Base-by-base conservation (phyloP, 1,139 yeast species). In the Kodamaea sp. region DNA sequence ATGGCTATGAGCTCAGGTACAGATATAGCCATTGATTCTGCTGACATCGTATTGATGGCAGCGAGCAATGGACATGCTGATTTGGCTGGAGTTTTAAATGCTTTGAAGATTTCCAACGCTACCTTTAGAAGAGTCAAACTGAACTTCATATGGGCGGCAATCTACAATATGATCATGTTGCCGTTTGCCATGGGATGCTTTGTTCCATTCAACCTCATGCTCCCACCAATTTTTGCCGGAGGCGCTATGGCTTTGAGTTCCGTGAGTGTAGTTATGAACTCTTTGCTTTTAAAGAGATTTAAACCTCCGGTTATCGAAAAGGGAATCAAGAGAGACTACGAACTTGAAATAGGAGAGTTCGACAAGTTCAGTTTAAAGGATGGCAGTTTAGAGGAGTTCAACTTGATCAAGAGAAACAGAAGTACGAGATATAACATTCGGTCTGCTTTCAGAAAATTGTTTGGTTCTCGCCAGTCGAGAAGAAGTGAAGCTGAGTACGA, bases 161-260 rank as follows among this genome's bases (percentile, higher is more conserved):
- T 89, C 25, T 94, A 94, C 61, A 94, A 94, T 51, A 40, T 86
- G 27, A 60, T 86, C 24, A 89, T 92, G 96, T 73, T 94, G 26
- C 99, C 98, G 2, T 77, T 92, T 53, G 97, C 98, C 1, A 90
- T 92, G 97, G 97, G 97, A 2, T 67, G 83, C 12, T 73, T 76
- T 41, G 69, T 90, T 29, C 96, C 96, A 2, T 80, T 85, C 57
- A 87, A 88, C 18, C 59, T 88, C 26, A 78, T 81, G 60, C 59
- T 83, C 46, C 84, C 92, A 37, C 96, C 96, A n/a, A 83, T 94
- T 51, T 78, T 87, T 51, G 95, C 96, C 13, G 95, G 96, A 13
- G 83, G 82, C 1, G 84, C 97, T 1, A 94, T 94, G 98, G 96
- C 96, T 1, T 65, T 86, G 51, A 85, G 96, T 48, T 85, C 96